These are phyloP conservation scores for Ganoderma lucidum DNA, from an alignment of 1,284 basidiomycete species.

Conservation along the genomic window DNA sequence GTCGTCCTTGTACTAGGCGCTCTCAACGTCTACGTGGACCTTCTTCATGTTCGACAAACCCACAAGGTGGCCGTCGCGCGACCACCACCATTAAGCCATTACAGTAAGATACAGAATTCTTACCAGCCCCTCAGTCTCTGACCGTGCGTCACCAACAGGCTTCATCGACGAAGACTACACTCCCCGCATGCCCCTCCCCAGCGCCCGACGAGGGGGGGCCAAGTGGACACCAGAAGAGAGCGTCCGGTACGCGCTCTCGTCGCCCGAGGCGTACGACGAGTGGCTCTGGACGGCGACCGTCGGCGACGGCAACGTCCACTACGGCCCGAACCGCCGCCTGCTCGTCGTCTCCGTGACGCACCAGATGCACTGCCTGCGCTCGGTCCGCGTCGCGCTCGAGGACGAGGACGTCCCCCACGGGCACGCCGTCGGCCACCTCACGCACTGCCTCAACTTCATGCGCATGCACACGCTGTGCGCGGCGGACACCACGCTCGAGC, in stretches of 20 bases:
- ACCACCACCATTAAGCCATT: constrained; percentile 23
- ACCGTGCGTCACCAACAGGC: constrained; percentile 5
- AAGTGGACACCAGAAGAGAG: constrained; percentile 31
- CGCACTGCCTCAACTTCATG: constrained; percentile 39
- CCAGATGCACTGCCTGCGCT: constrained; percentile 39
- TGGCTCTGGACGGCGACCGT: constrained; percentile 36
- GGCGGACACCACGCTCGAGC: constrained; percentile 45
- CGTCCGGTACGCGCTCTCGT: constrained; percentile 27
- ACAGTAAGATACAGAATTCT: constrained; percentile 18
- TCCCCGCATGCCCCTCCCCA: constrained; percentile 29
- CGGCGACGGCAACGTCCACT: constrained; percentile 35
- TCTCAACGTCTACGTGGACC: constrained; percentile 25
- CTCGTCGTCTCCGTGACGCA: constrained; percentile 36
- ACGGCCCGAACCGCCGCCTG: constrained; percentile 31
- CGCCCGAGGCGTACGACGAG: constrained; percentile 26
- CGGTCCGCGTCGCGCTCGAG: constrained; percentile 32
- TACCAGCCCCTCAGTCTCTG: background rate
- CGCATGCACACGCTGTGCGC: constrained; percentile 45
- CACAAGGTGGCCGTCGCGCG: constrained; percentile 20
- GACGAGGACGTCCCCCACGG: constrained; percentile 20
- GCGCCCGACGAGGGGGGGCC: constrained; percentile 24
- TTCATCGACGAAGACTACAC: constrained; percentile 33
- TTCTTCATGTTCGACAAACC: constrained; percentile 25
- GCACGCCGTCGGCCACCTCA: constrained; percentile 26
- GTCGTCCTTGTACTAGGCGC: constrained; percentile 18